phyloP scores from a whole-genome alignment of 257 asterid species.

The Linaria vulgaris region DNA sequence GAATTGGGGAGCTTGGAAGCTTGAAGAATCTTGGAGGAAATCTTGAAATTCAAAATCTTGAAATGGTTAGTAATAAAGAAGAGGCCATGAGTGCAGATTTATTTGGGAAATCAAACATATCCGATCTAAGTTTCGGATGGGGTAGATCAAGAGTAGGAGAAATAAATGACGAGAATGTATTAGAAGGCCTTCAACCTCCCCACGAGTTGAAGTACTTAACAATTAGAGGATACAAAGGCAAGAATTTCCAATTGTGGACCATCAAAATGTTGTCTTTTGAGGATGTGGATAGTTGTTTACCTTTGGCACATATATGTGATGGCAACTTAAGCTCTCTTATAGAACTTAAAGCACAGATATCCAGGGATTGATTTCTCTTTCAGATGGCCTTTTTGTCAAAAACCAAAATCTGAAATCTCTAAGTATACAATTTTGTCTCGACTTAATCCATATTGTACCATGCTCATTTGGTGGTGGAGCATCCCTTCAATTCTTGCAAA shows the following conservation, averaged over 20 bases:
- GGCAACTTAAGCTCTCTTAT: too few relatives aligned
- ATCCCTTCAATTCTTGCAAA: too few relatives aligned
- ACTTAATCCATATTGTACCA: too few relatives aligned
- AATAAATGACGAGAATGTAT: constrained; percentile 1
- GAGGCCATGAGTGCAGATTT: too few relatives aligned
- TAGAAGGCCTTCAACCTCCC: constrained; percentile 37
- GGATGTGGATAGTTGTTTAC: background rate
- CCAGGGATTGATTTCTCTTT: background rate
- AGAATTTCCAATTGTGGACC: constrained; percentile 28
- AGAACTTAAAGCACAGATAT: background rate
- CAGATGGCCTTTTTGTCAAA: background rate
- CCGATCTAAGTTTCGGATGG: constrained; percentile 4
- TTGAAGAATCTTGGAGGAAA: too few relatives aligned
- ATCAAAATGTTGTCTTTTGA: background rate
- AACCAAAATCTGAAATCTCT: background rate
- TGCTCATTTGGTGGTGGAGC: too few relatives aligned
- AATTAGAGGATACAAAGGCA: background rate
- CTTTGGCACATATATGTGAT: too few relatives aligned
- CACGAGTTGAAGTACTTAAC: constrained; percentile 21
- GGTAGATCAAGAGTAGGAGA: background rate
- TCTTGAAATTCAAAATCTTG: too few relatives aligned
- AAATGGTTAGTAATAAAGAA: too few relatives aligned
- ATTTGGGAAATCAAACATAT: constrained; percentile 4
- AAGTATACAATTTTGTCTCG: too few relatives aligned
- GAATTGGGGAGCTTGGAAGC: too few relatives aligned